These are phyloP conservation scores for Mycotypha africana DNA, from an alignment of 371 early-diverging fungal genomes.

Conservation along the genomic window DNA sequence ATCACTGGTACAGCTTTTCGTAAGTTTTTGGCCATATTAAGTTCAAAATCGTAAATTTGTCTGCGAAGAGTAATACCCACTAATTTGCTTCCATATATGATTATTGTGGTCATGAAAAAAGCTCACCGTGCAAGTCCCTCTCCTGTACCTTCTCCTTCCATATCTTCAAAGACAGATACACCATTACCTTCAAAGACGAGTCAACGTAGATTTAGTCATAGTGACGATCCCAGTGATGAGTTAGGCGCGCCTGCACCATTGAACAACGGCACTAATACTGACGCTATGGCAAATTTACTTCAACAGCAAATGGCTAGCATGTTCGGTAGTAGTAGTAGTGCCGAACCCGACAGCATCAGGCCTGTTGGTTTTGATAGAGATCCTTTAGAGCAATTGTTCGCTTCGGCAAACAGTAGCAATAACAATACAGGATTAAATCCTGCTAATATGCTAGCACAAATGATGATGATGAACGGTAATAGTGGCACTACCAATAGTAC, in stretches of 20 bases:
- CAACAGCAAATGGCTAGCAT: conserved; percentile 8
- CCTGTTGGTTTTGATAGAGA: conserved; percentile 3
- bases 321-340: conserved; percentile 15
- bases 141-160: conserved; percentile 33
- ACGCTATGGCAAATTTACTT: conserved; percentile 3
- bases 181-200: not conserved
- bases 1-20: conserved; percentile 57
- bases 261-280: not conserved
- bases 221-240: conserved; percentile 40
- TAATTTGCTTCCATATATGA: no score
- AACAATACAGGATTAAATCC: conserved; percentile 13
- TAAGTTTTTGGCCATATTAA: no score
- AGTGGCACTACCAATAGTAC: no score
- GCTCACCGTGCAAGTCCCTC: conserved; percentile 25
- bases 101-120: not conserved
- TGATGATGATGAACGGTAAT: not conserved
- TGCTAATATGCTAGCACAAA: conserved; percentile 1
- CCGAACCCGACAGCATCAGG: no score
- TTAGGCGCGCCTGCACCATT: conserved; percentile 34
- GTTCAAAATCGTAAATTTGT: no score
- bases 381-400: conserved; percentile 13
- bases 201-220: conserved; percentile 16
- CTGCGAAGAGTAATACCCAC: no score
- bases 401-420: not conserved
- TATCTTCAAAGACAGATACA: conserved; percentile 4